These are phyloP conservation scores for Tremellales sp. DNA, from an alignment of 1,284 basidiomycete genomes.

Conservation along the genomic window DNA sequence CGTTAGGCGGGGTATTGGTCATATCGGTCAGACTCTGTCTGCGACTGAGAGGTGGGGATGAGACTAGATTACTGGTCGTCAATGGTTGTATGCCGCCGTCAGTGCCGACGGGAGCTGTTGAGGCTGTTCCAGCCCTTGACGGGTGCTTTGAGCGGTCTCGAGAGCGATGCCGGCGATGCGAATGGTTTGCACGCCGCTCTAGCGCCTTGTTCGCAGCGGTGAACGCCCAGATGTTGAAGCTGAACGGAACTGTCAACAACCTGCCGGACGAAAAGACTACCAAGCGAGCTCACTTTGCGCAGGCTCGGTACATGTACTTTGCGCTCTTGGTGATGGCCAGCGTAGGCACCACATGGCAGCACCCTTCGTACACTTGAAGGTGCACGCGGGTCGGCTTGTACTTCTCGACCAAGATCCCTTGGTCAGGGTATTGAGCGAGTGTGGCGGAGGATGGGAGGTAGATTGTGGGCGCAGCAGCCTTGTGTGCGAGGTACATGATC, in stretches of 20 bases:
- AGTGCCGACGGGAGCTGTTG: neutral
- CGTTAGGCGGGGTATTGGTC: neutral
- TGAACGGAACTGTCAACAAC: conserved; percentile 5
- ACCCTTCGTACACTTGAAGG: conserved; percentile 50
- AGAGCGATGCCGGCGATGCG: neutral
- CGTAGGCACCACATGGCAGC: conserved; percentile 47
- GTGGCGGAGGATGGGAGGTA: conserved; percentile 46
- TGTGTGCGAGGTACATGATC: conserved; percentile 52
- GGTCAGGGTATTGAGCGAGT: conserved; percentile 46
- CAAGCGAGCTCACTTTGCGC: conserved; percentile 46
- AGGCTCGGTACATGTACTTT: conserved; percentile 46
- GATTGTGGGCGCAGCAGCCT: conserved; percentile 49
- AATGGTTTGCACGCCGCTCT: conserved; percentile 16
- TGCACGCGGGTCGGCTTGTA: conserved; percentile 53
- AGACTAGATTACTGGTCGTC: neutral
- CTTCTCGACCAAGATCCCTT: conserved; percentile 41
- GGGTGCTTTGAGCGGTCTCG: neutral
- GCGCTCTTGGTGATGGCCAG: conserved; percentile 45
- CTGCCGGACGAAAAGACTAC: conserved; percentile 7
- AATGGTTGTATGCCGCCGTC: neutral
- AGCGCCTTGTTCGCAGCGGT: conserved; percentile 34
- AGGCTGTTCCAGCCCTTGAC: neutral
- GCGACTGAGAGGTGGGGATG: neutral
- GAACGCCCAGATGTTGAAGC: conserved; percentile 48
- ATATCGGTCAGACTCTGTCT: neutral